Conservation (phyloP, 805 yeast species). For the Ogataea angusta region DNA sequence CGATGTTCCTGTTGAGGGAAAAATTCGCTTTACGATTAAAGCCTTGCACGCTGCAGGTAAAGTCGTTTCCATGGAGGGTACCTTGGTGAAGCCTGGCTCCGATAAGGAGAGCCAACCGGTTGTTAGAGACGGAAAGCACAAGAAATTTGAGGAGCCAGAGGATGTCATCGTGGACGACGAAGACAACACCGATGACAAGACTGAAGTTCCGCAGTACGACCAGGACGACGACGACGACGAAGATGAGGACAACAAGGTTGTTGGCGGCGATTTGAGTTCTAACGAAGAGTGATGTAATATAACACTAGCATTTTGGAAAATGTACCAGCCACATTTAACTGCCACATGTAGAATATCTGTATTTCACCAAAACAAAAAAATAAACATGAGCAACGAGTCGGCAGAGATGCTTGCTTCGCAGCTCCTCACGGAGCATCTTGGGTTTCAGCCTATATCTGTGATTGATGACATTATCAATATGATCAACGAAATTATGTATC, state of each 20-base stretch:
- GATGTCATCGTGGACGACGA: slow-evolving; percentile 15
- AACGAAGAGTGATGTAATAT: slow-evolving; percentile 16
- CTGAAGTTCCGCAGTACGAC: slow-evolving; percentile 25
- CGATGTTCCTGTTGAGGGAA: slow-evolving; percentile 77
- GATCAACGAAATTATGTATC: slow-evolving; percentile 78
- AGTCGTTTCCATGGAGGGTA: slow-evolving; percentile 86
- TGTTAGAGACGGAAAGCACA: slow-evolving; percentile 36
- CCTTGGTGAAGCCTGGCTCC: slow-evolving; percentile 58
- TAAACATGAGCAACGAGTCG: slow-evolving; percentile 12
- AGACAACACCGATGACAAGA: slow-evolving; percentile 16
- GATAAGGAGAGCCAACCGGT: slow-evolving; percentile 55
- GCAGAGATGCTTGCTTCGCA: slow-evolving; percentile 33
- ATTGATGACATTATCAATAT: slow-evolving; percentile 87
- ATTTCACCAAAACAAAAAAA: slow-evolving; percentile 3
- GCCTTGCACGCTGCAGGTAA: slow-evolving; percentile 73
- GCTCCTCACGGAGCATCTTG: slow-evolving; percentile 80
- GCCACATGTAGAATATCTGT: slow-evolving; percentile 6
- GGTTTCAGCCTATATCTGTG: slow-evolving; percentile 75
- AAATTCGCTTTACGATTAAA: slow-evolving; percentile 70
- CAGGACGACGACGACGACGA: slow-evolving; percentile 22
- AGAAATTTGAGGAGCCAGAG: slow-evolving; percentile 35
- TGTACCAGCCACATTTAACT: slow-evolving; percentile 8
- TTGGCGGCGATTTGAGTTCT: slow-evolving; percentile 24
- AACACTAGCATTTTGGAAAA: slow-evolving; percentile 6
- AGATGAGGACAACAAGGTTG: slow-evolving; percentile 28